Evolutionary conservation across 2,329 filamentous ascomycete genomes (phyloP).

Genomic region (Thielaviopsis populi): DNA sequence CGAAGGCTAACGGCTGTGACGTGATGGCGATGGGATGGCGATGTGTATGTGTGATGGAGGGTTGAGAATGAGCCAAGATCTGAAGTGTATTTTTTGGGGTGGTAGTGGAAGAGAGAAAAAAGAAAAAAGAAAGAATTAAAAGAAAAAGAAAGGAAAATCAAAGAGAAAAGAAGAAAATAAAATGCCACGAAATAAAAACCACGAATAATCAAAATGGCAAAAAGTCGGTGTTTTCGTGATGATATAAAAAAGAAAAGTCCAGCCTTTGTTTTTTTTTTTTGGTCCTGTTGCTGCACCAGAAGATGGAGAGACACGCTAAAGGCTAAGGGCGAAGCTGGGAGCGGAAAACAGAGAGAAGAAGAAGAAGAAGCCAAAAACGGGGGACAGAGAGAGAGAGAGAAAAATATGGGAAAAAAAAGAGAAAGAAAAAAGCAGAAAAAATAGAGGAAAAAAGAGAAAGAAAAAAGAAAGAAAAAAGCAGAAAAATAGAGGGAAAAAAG

Average conservation of each 20-base stretch:
- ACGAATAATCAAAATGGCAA: neutral
- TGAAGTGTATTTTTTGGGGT: neutral
- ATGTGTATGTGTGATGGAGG: neutral
- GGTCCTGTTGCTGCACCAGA: no score
- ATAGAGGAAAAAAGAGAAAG: neutral
- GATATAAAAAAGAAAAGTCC: neutral
- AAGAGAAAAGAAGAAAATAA: neutral
- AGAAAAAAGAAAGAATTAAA: neutral
- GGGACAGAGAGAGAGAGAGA: slow-evolving; percentile 15
- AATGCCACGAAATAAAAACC: neutral
- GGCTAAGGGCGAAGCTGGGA: no score
- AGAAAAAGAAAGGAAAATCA: neutral
- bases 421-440: slow-evolving; percentile 7
- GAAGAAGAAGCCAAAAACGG: neutral
- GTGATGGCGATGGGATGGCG: neutral
- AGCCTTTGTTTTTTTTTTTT: neutral
- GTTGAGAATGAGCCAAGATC: neutral
- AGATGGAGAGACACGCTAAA: no score
- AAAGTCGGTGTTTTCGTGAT: neutral
- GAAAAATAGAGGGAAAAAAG: slow-evolving; percentile 19
- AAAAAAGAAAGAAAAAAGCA: neutral
- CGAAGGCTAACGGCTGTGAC: neutral
- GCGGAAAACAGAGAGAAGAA: neutral
- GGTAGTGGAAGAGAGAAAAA: neutral
- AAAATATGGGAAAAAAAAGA: slow-evolving; percentile 16